These are phyloP conservation scores for Typha latifolia DNA, from an alignment of 176 grass and related monocot genomes.

Conservation along the genomic window DNA sequence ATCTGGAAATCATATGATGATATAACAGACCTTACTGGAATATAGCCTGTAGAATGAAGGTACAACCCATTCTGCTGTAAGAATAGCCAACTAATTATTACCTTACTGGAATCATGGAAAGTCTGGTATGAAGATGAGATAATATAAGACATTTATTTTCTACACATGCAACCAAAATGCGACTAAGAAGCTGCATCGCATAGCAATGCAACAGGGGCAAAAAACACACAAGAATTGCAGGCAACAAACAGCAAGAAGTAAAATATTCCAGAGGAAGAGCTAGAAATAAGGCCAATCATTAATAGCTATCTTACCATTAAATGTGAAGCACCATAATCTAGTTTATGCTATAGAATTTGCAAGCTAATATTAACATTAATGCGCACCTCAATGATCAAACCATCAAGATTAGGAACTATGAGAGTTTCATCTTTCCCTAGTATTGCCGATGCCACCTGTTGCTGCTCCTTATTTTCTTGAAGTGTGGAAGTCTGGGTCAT, in stretches of 20 bases:
- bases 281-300: background rate
- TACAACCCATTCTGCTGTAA: too few species aligned
- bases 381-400: slow-evolving; percentile 31
- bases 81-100: too few species aligned
- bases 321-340: background rate
- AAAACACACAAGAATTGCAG: background rate
- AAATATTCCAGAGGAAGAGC: background rate
- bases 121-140: too few species aligned
- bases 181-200: background rate
- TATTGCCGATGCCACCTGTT: slow-evolving; percentile 13
- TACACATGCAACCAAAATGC: too few species aligned
- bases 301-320: background rate
- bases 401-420: slow-evolving; percentile 14
- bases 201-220: background rate
- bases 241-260: background rate
- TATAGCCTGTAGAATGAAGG: too few species aligned
- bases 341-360: slow-evolving; percentile 1
- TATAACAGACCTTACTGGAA: too few species aligned
- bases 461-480: slow-evolving; percentile 26
- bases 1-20: too few species aligned
- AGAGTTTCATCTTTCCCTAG: background rate
- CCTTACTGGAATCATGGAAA: too few species aligned
- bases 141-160: too few species aligned
- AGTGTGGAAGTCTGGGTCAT: slow-evolving; percentile 10
- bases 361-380: slow-evolving; percentile 5